Evolutionary conservation across 306 rosid species (phyloP), one percentile per base, ranked within the genome.

Genomic region (Rubus idaeus): DNA sequence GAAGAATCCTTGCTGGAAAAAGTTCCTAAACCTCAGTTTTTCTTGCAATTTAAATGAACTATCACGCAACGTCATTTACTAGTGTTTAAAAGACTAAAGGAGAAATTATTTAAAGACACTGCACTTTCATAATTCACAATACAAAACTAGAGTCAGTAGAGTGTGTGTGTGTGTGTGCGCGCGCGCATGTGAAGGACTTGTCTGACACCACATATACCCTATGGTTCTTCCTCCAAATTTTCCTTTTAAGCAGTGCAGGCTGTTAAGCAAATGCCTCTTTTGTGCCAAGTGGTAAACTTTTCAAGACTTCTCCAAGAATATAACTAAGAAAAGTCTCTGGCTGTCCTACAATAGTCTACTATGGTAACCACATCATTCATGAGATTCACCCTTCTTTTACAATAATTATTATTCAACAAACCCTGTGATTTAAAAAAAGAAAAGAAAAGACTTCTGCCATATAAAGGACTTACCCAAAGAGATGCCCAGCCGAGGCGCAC

Each of bases 401-500:
- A 5, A 13, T 26, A 8, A 44, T 6, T 11, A 14, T 13, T 37
- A 10, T 39, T 16, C 3, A 68, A 47, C 40, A 68, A 18, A 68
- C 21, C 56, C 39, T 30, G 41, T 8, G 74, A 6, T 9, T 51
- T 66, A 2, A 10, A 23, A 10, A 21, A 58, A 4, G 0, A 58
- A 58, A 21, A 26, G 37, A 14, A 13, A 71, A 16, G 4, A 51
- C 37, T 39, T 12, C 0, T 40, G 12, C 52, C 46, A 56, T 21
- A 74, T 50, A 67, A 52, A 74, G n/a, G 14, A 84, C 96, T 81
- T 92, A 92, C 99, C 99, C 99, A 95, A 30, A 95, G 94, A 85
- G 99, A 95, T 46, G 99, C 97, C 99, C 99, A 95, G 74, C 97
- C 90, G 79, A 95, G 96, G 82, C 90, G 93, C 76, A 87, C 97